Evolutionary conservation across 176 grass and related monocot species (phyloP), one percentile per base, ranked within the genome.

Genomic region (Themeda triandra): DNA sequence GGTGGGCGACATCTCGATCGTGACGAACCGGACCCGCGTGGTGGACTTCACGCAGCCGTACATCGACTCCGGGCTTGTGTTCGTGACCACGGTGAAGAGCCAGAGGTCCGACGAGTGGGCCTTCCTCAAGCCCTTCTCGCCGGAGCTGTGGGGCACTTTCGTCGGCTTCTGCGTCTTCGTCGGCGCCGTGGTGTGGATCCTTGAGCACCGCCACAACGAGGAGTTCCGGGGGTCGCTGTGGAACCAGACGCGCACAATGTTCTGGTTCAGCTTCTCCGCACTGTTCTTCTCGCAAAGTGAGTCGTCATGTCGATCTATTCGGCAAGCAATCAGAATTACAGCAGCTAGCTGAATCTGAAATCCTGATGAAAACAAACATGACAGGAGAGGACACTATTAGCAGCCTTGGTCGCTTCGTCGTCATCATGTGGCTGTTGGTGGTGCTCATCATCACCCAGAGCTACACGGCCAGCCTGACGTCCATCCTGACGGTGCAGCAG

Each of bases 391-490:
- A 98, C 71, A 98, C 96, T 0, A 83, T 86, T 21, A 98, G 96
- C 83, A 92, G 91, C 4, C 87, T 95, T 6, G 96, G 92, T 0
- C 75, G 96, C 17, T 80, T 95, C 33, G 91, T 98, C 30, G 89
- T 98, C 29, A 75, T 98, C 82, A 89, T 98, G 69, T 98, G 96
- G 96, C 72, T 98, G 3, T 93, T 95, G 64, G 92, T 98, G 49
- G 96, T 98, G 4, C 86, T 98, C 41, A 98, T 98, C 84, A 86
- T 98, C 82, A 98, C 86, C 79, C 91, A 89, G 3, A 98, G 96
- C 85, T 98, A 98, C 87, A 98, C 96, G 5, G 96, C 92, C 5
- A 93, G 89, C 89, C 87, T 98, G 73, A 98, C 95, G 40, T 98
- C 95, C 10, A 95, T 95, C 75, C 89, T 98, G 54, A 98, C 95